Evolutionary conservation across 2,329 filamentous ascomycete species (phyloP), one percentile per base, ranked within the genome.

Genomic region (Ophiostoma himal-ulmi): DNA sequence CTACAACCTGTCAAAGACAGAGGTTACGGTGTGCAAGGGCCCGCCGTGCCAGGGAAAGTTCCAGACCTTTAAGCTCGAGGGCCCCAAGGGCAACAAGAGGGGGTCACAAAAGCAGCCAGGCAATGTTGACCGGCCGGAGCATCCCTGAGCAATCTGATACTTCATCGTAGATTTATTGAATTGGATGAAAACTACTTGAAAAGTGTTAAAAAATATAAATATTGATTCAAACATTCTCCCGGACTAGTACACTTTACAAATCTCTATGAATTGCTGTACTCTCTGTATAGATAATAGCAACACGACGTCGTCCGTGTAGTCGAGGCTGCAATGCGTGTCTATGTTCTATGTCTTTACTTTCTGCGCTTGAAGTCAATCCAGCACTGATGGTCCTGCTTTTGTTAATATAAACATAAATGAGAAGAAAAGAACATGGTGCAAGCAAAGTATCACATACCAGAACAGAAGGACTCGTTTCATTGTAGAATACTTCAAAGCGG

Each of bases 401-500:
- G 34, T 70, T 34, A 54, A 41, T 5, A 37, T 17, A 20, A 20
- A 26, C 1, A 22, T 20, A 37, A 26, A 1, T 13, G 3, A 26
- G 4, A 26, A 3, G 11, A 22, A 22, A 57, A 26, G 3, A 26
- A 1, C 10, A 7, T 2, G 5, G 11, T 10, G 30, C 30, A 30
- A 30, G 30, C 10, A 22, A 26, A 13, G 20, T 20, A 11, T 26
- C 3, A 41, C 70, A 5, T 48, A 72, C 70, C 60, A 65, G 36
- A 11, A 70, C 67, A 5, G 13, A 34, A 1, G 68, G 14, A 13
- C 71, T 70, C 1, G 69, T 72, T 17, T 79, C 78, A 71, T 82
- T 80, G 48, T 76, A 76, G 68, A 82, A 81, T 0, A 82, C 74
- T 69, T 82, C 80, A 70, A 81, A 81, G 14, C 80, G 77, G 70